A percentile compares a stretch with the other conserved stretches of the same genome.
Conservation (phyloP, 345 rosid genomes). For the Boechera divaricarpa region DNA sequence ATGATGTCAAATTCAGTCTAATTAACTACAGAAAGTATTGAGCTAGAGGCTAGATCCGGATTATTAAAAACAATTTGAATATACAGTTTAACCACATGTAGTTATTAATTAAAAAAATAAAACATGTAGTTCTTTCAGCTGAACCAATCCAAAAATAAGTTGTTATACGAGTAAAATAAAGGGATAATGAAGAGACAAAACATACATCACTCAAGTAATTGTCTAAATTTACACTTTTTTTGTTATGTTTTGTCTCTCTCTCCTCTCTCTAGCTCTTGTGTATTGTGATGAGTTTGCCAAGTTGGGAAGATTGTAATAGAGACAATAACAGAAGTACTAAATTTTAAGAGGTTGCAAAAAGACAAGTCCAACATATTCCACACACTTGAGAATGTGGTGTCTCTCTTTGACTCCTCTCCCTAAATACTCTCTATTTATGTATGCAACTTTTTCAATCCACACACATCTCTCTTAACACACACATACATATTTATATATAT, state of each 20-base stretch:
- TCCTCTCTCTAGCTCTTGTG: conserved; percentile 43
- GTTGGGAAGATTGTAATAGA: conserved; percentile 45
- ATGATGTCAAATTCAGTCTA: conserved; percentile 12
- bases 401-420: conserved; percentile 51
- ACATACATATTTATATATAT: conserved; percentile 15
- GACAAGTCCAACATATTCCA: conserved; percentile 51
- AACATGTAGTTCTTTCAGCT: conserved; percentile 16
- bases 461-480: conserved; percentile 42
- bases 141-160: conserved; percentile 29
- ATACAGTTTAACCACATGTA: not conserved
- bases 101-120: not conserved
- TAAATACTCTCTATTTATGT: conserved; percentile 44
- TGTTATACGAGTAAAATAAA: conserved; percentile 32
- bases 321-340: conserved; percentile 48
- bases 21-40: conserved; percentile 5
- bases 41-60: not conserved
- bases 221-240: conserved; percentile 43
- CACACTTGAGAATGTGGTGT: conserved; percentile 48
- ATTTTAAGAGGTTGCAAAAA: conserved; percentile 47
- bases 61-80: not conserved
- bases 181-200: conserved; percentile 34
- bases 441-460: conserved; percentile 49
- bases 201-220: conserved; percentile 40
- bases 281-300: conserved; percentile 49
- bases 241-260: conserved; percentile 30